Evolutionary conservation across 306 rosid species (phyloP).

Genomic region (barrel medic (Medicago truncatula)): DNA sequence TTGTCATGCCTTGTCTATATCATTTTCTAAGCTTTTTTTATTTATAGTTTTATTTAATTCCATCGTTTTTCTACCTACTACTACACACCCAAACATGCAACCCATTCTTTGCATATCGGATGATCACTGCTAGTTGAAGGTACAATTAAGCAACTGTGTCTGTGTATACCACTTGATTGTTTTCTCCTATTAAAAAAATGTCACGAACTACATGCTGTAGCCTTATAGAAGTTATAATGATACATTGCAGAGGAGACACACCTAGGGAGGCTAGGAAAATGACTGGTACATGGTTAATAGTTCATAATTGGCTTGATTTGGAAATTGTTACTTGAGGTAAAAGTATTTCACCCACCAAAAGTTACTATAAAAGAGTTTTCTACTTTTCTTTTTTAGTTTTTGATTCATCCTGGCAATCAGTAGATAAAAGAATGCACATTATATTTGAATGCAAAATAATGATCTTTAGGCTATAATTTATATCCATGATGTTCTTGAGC

Average conservation of each 20-base stretch:
- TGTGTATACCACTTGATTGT: slow-evolving; percentile 38
- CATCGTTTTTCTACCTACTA: slow-evolving; percentile 25
- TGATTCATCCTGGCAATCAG: slow-evolving; percentile 27
- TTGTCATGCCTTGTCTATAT: slow-evolving; percentile 17
- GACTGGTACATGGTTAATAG: slow-evolving; percentile 23
- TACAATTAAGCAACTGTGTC: slow-evolving; percentile 39
- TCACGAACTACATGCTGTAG: slow-evolving; percentile 29
- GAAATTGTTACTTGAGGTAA: slow-evolving; percentile 36
- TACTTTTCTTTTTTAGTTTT: not conserved
- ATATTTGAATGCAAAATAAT: slow-evolving; percentile 31
- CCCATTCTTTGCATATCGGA: slow-evolving; percentile 33
- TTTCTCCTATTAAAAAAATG: slow-evolving; percentile 30
- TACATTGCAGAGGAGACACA: slow-evolving; percentile 16
- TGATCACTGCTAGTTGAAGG: slow-evolving; percentile 32
- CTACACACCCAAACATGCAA: slow-evolving; percentile 38
- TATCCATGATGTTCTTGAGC: slow-evolving; percentile 12
- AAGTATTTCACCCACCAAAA: slow-evolving; percentile 32
- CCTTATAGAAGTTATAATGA: slow-evolving; percentile 19
- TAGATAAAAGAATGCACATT: slow-evolving; percentile 26
- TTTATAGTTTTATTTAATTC: slow-evolving; percentile 36
- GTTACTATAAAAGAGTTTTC: slow-evolving; percentile 25
- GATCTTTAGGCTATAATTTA: not conserved
- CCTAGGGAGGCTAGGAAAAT: slow-evolving; percentile 21
- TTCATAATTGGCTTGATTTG: slow-evolving; percentile 27
- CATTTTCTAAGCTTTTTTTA: not conserved